These are phyloP conservation scores for Physaria fendleri DNA, from an alignment of 345 rosid species.

Conservation along the genomic window DNA sequence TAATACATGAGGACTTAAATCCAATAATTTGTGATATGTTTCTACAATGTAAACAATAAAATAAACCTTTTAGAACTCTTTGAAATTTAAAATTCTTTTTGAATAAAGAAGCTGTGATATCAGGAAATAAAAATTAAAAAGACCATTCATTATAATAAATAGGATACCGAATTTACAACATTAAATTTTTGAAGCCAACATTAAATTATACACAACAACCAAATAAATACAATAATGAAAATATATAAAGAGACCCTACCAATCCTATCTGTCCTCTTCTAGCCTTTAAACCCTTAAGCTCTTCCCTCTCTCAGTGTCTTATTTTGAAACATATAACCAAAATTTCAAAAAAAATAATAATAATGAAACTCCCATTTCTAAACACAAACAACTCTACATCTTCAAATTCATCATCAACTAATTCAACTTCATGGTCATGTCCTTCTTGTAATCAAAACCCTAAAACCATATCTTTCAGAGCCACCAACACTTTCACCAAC, in stretches of 20 bases:
- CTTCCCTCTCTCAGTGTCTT: constrained; percentile 31
- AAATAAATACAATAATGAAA: neutral
- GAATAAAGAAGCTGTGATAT: constrained; percentile 1
- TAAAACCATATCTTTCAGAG: constrained; percentile 64
- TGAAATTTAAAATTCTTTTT: neutral
- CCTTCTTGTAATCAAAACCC: constrained; percentile 71
- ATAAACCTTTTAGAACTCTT: neutral
- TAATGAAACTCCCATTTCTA: constrained; percentile 63
- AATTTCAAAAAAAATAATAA: neutral
- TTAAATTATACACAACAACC: constrained; percentile 32
- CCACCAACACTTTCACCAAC: constrained; percentile 23
- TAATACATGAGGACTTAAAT: neutral
- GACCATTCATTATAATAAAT: constrained; percentile 20
- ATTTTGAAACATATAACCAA: constrained; percentile 20
- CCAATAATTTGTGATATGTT: constrained; percentile 6
- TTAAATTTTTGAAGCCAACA: constrained; percentile 26
- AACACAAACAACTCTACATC: constrained; percentile 28
- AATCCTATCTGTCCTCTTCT: constrained; percentile 7
- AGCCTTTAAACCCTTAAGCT: constrained; percentile 27
- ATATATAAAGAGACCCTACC: constrained; percentile 29
- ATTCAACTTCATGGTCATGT: constrained; percentile 65
- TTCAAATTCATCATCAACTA: constrained; percentile 21
- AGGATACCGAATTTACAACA: constrained; percentile 15
- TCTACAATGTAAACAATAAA: too few species aligned
- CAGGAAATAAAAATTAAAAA: too few species aligned